These are phyloP conservation scores for Phalaenopsis hybrid DNA, from an alignment of 116 monocot genomes.

Conservation along the genomic window DNA sequence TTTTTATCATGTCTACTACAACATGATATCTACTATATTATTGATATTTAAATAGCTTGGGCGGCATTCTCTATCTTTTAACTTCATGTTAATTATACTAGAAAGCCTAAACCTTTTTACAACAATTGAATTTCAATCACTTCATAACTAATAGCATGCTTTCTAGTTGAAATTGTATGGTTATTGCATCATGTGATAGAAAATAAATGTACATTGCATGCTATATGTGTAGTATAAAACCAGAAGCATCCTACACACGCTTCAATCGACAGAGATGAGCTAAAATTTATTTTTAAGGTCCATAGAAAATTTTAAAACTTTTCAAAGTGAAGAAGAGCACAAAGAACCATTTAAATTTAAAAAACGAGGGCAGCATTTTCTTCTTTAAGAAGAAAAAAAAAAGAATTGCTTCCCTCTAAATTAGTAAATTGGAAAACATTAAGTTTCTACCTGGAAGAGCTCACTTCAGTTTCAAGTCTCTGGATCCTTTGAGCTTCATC, in stretches of 20 bases:
- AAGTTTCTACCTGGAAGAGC: neutral
- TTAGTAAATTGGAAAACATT: neutral
- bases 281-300: neutral
- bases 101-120: too few relatives aligned
- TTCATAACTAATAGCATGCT: too few relatives aligned
- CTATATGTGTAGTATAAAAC: too few relatives aligned
- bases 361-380: neutral
- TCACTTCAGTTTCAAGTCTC: conserved; percentile 2
- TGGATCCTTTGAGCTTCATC: conserved; percentile 65
- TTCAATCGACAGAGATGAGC: neutral
- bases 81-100: too few relatives aligned
- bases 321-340: neutral
- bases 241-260: neutral
- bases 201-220: too few relatives aligned
- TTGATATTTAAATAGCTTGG: too few relatives aligned
- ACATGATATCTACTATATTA: too few relatives aligned
- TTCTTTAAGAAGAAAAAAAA: neutral
- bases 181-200: too few relatives aligned
- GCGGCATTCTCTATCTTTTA: too few relatives aligned
- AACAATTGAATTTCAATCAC: too few relatives aligned
- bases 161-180: too few relatives aligned
- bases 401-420: neutral
- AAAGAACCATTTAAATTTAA: neutral
- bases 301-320: neutral
- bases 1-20: too few relatives aligned